A percentile compares a stretch with the other conserved stretches of the same genome.
phyloP scores from a whole-genome alignment of 2,329 filamentous ascomycete genomes.

The Alternaria sp. region DNA sequence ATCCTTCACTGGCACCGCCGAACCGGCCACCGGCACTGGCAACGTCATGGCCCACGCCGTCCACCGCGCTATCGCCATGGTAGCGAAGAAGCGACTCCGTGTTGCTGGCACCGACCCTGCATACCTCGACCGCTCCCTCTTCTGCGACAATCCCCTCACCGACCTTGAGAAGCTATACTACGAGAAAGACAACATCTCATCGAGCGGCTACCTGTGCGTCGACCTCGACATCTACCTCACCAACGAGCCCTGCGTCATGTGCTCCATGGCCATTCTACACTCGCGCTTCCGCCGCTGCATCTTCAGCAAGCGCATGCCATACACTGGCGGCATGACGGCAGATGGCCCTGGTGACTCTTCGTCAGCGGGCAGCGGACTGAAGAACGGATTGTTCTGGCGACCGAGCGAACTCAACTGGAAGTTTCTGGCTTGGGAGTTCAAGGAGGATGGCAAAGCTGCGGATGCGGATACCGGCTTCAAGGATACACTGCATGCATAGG shows the following conservation, averaged over 20 bases:
- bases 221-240: slow-evolving; percentile 93
- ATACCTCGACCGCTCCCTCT: slow-evolving; percentile 57
- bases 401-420: slow-evolving; percentile 84
- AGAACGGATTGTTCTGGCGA: slow-evolving; percentile 71
- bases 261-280: slow-evolving; percentile 94
- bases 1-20: slow-evolving; percentile 42
- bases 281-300: slow-evolving; percentile 89
- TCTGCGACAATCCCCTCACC: slow-evolving; percentile 75
- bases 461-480: slow-evolving; percentile 23
- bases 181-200: slow-evolving; percentile 67
- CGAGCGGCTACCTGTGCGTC: slow-evolving; percentile 91
- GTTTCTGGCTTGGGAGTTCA: slow-evolving; percentile 81
- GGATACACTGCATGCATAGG: slow-evolving; percentile 46
- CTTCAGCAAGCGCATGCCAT: slow-evolving; percentile 79
- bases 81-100: slow-evolving; percentile 66
- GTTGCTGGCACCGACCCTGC: slow-evolving; percentile 44
- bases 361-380: slow-evolving; percentile 44
- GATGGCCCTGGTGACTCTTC: slow-evolving; percentile 57
- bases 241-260: slow-evolving; percentile 96
- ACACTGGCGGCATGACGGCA: slow-evolving; percentile 83
- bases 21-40: slow-evolving; percentile 57
- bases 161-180: slow-evolving; percentile 71
- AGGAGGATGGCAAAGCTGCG: slow-evolving; percentile 27
- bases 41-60: slow-evolving; percentile 83
- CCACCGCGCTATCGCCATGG: slow-evolving; percentile 83